Base-by-base conservation (phyloP, 192 early-diverging fungal genomes). In the Backusella mclennaniae region DNA sequence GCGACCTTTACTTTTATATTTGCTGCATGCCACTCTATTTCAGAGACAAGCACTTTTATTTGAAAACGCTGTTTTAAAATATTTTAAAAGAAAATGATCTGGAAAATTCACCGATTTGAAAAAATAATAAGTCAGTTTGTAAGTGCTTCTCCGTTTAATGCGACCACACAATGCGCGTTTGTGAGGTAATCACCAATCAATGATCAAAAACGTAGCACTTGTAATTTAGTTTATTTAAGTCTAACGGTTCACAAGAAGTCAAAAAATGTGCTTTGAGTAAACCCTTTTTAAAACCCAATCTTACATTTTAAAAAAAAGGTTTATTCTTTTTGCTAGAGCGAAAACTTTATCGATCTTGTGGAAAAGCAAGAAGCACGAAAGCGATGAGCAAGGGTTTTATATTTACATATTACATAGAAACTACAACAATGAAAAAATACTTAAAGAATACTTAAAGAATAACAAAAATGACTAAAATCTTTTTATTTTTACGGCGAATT, bases 161-260 rank as follows among this genome's bases (percentile, higher is more conserved):
- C 56, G 56, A 63, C 12, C 26, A 63, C 56, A 63, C 26, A 63
- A 63, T 63, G 56, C 56, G 26, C 11, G 21, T 11, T 14, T 63
- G 12, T 63, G 56, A 63, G 56, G 56, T 29, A 63, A 63, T 26
- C 56, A 63, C 56, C 56, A 63, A 63, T 63, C 23, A 63, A 63
- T 29, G 21, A 63, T 63, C 56, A 29, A 63, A 63, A 63, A 29
- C 23, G 56, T 63, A 63, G 56, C 56, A 63, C 56, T 63, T 63
- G 23, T 5, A 63, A 49, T 49, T 29, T 29, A 63, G 26, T 29
- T 63, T 29, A 63, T 29, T 29, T 29, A 29, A 63, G 23, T 53
- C n/a, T 63, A 23, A 63, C 56, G 56, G 56, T 63, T 63, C 56
- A 63, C 56, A 63, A 63, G 29, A 63, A 63, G 56, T 63, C 56